These are phyloP conservation scores for Hebeloma cylindrosporum DNA, from an alignment of 768 basidiomycete species.

Conservation along the genomic window DNA sequence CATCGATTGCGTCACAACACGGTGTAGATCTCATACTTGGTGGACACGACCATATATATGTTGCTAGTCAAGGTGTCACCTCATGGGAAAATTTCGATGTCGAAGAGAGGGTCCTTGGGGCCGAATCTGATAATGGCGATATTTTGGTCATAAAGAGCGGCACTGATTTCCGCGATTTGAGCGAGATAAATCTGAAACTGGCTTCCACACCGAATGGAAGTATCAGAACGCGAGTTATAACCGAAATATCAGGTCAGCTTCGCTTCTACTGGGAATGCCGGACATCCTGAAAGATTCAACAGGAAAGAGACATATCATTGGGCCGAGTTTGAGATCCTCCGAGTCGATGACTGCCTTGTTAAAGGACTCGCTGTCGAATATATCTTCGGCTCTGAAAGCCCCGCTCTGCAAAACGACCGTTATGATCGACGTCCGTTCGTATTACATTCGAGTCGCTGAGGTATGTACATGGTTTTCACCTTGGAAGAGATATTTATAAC, in stretches of 20 bases:
- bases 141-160: conserved; percentile 82
- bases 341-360: conserved; percentile 56
- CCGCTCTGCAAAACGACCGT: conserved; percentile 73
- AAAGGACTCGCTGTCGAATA: conserved; percentile 61
- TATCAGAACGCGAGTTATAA: conserved; percentile 65
- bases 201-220: conserved; percentile 58
- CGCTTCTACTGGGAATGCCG: neutral
- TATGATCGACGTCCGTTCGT: conserved; percentile 71
- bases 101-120: conserved; percentile 53
- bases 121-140: conserved; percentile 71
- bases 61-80: conserved; percentile 61
- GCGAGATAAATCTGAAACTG: conserved; percentile 68
- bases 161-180: conserved; percentile 86
- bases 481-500: neutral
- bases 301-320: conserved; percentile 70
- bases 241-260: conserved; percentile 53
- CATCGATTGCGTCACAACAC: conserved; percentile 51
- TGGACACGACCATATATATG: conserved; percentile 89
- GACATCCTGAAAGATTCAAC: conserved; percentile 2
- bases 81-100: conserved; percentile 68
- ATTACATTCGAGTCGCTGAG: conserved; percentile 73
- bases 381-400: conserved; percentile 67
- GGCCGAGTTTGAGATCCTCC: conserved; percentile 58
- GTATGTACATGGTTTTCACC: conserved; percentile 32
- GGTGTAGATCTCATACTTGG: conserved; percentile 85